Base-by-base conservation (phyloP, 257 asterid genomes). In the Coffea canephora region DNA sequence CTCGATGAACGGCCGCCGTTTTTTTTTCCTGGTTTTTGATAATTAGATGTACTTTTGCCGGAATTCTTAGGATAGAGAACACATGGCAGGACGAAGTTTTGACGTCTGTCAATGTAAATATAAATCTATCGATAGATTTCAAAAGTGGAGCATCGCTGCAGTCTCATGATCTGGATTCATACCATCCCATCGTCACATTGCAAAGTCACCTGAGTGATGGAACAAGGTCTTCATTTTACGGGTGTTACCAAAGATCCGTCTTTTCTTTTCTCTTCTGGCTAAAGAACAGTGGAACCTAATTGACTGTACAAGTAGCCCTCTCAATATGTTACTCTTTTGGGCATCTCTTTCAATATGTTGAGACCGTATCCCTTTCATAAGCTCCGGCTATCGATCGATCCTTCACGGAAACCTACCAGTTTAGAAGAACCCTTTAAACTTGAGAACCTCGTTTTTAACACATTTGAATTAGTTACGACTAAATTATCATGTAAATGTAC, bases 71-170 rank as follows among this genome's bases (percentile, higher is more conserved):
- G 80, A 45, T 81, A 75, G 80, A 79, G 76, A 66, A 75, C 48
- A 77, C 68, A 69, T 74, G 55, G 27, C 12, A 71, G 78, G 70
- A 61, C 73, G 73, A 71, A 66, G 59, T 72, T 82, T 82, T 82
- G 77, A 74, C 48, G 66, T 77, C 77, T 79, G 86, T 75, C 75
- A 70, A 79, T 84, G 85, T 77, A 78, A 5, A 75, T 83, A 92
- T 88, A 87, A 79, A 89, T 84, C 78, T 81, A 27, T 27, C 27
- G 84, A 78, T 59, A 79, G 75, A 76, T 66, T 52, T n/a, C 71
- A 80, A 65, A 50, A 23, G 23, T 39, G 49, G 55, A 2, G 2
- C 16, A 41, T 27, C 12, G 36, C 10, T 68, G 70, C 45, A 15
- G 23, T 52, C 77, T 65, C 71, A 52, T 39, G 43, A 39, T 67